phyloP scores from a whole-genome alignment of 73 alveolate species.

The Tetrahymena thermophila region DNA sequence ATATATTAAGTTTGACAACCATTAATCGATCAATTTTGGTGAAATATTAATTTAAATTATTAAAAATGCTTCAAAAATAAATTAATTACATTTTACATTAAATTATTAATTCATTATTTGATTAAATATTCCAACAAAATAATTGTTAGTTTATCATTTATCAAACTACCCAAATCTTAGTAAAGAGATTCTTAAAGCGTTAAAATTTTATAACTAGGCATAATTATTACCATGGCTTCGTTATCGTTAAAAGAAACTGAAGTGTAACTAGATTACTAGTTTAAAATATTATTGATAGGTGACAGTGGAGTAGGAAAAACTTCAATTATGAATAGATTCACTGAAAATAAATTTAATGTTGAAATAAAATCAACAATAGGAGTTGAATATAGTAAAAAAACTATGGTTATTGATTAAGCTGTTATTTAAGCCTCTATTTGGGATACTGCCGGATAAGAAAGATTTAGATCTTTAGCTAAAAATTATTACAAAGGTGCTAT shows the following conservation, averaged over 20 bases:
- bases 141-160: background rate
- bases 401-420: background rate
- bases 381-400: conserved; percentile 25
- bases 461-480: conserved; percentile 69
- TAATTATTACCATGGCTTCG: background rate
- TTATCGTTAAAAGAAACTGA: background rate
- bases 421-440: conserved; percentile 42
- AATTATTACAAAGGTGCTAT: conserved; percentile 71
- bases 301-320: conserved; percentile 40
- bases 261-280: background rate
- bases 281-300: conserved; percentile 21
- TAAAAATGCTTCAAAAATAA: background rate
- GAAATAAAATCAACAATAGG: conserved; percentile 32
- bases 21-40: background rate
- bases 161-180: too few relatives aligned
- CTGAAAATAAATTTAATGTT: conserved; percentile 5
- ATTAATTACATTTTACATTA: background rate
- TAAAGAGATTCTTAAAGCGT: background rate
- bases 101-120: background rate
- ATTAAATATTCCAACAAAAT: background rate
- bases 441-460: conserved; percentile 94
- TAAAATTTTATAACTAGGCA: background rate
- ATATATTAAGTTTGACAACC: background rate
- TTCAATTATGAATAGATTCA: conserved; percentile 31
- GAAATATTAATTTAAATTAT: background rate